These are phyloP conservation scores for Coemansia sp. DNA, from an alignment of 192 early-diverging fungal genomes.

Conservation along the genomic window DNA sequence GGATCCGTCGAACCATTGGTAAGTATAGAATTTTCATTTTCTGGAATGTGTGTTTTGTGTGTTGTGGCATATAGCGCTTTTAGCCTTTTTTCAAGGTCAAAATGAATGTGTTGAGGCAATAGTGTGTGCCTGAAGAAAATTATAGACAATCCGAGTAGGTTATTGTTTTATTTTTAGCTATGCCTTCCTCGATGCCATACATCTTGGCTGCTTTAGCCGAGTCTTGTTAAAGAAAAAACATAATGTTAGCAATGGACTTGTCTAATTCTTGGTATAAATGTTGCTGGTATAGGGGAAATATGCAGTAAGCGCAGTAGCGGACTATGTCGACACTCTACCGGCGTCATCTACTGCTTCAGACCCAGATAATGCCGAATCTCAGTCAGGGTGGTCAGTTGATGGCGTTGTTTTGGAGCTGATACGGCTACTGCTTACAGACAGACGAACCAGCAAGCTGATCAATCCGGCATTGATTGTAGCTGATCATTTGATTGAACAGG, in stretches of 20 bases:
- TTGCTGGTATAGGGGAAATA: slow-evolving; percentile 39
- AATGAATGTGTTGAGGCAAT: too few relatives aligned
- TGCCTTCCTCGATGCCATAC: too few relatives aligned
- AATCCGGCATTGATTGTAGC: slow-evolving; percentile 51
- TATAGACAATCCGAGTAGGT: too few relatives aligned
- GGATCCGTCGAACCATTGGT: slow-evolving; percentile 52
- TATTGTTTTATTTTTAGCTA: not conserved
- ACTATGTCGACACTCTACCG: slow-evolving; percentile 34
- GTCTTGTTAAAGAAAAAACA: too few relatives aligned
- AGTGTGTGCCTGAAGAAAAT: too few relatives aligned
- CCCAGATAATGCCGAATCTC: not conserved
- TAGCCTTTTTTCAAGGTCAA: too few relatives aligned
- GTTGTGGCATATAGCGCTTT: too few relatives aligned
- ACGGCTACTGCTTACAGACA: slow-evolving; percentile 46
- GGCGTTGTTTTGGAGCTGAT: slow-evolving; percentile 45
- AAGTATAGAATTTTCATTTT: too few relatives aligned
- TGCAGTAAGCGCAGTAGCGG: slow-evolving; percentile 49
- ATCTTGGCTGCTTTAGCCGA: too few relatives aligned
- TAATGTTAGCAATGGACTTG: too few relatives aligned
- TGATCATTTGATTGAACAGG: slow-evolving; percentile 50
- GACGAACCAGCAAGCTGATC: slow-evolving; percentile 45
- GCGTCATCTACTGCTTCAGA: slow-evolving; percentile 9
- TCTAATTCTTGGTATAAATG: not conserved
- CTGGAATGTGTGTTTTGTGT: too few relatives aligned
- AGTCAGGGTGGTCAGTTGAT: slow-evolving; percentile 31